A percentile compares a stretch with the other conserved stretches of the same genome.
Conservation (phyloP, 768 basidiomycete genomes). For the Erythrobasidium yunnanense region DNA sequence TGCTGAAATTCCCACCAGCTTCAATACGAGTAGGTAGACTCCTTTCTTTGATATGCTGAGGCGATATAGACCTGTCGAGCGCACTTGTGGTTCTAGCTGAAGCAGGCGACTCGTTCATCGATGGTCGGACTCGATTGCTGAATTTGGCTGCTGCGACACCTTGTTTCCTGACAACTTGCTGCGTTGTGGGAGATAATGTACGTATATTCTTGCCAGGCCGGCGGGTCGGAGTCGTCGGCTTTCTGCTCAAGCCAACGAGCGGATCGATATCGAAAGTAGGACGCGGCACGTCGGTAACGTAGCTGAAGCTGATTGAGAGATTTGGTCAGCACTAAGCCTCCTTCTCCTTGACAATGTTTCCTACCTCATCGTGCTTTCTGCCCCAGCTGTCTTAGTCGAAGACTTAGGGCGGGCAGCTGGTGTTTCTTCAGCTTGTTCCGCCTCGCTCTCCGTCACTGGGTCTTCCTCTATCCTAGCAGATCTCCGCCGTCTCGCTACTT, state of each 20-base stretch:
- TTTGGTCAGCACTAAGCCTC: too few relatives aligned
- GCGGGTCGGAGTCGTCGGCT: background rate
- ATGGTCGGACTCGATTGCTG: slow-evolving; percentile 26
- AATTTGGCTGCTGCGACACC: slow-evolving; percentile 30
- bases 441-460: background rate
- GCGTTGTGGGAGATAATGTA: slow-evolving; percentile 1
- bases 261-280: slow-evolving; percentile 19
- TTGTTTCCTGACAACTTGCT: slow-evolving; percentile 3
- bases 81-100: background rate
- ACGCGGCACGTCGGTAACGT: slow-evolving; percentile 32
- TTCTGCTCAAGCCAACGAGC: background rate
- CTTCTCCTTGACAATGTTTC: background rate
- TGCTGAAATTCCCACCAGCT: too few relatives aligned
- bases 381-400: background rate
- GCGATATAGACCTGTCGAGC: background rate
- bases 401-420: too few relatives aligned
- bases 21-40: too few relatives aligned
- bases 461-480: background rate
- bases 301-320: slow-evolving; percentile 29
- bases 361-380: slow-evolving; percentile 33
- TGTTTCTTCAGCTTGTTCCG: background rate
- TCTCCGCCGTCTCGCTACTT: background rate
- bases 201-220: background rate
- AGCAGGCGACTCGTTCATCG: slow-evolving; percentile 2
- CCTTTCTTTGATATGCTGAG: too few relatives aligned